Conservation (phyloP, 192 early-diverging fungal genomes). For the Mortierella antarctica region DNA sequence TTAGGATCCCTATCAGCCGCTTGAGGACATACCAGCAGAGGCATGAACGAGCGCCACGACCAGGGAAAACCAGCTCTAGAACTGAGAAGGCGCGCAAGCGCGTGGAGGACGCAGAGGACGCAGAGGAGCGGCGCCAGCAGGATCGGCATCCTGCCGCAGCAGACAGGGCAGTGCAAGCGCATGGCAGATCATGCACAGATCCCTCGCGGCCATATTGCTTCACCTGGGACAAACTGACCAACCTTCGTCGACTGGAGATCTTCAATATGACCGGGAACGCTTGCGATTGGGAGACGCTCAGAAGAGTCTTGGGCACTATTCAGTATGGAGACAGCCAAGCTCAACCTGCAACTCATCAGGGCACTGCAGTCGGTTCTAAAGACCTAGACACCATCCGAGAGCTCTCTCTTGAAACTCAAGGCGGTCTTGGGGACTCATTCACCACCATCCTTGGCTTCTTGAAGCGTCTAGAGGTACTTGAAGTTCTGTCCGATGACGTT, state of each 20-base stretch:
- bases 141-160: background rate
- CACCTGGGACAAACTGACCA: conserved; percentile 21
- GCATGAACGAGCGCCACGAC: conserved; percentile 14
- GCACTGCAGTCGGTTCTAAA: no score
- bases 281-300: conserved; percentile 28
- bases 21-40: conserved; percentile 22
- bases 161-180: no score
- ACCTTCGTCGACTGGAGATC: conserved; percentile 19
- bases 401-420: conserved; percentile 2
- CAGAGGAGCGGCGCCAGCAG: background rate
- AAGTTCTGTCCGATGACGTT: background rate
- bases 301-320: conserved; percentile 14
- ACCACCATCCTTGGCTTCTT: conserved; percentile 4
- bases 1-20: conserved; percentile 32
- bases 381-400: conserved; percentile 3
- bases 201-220: conserved; percentile 19
- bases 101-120: background rate
- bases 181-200: background rate
- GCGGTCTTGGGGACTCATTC: background rate
- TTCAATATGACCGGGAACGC: conserved; percentile 9
- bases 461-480: conserved; percentile 20
- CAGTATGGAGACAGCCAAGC: conserved; percentile 2
- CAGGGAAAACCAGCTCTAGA: background rate
- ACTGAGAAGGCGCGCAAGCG: background rate
- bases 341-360: background rate